These are phyloP conservation scores for Tulasnella sp. DNA, from an alignment of 768 basidiomycete genomes.

Conservation along the genomic window DNA sequence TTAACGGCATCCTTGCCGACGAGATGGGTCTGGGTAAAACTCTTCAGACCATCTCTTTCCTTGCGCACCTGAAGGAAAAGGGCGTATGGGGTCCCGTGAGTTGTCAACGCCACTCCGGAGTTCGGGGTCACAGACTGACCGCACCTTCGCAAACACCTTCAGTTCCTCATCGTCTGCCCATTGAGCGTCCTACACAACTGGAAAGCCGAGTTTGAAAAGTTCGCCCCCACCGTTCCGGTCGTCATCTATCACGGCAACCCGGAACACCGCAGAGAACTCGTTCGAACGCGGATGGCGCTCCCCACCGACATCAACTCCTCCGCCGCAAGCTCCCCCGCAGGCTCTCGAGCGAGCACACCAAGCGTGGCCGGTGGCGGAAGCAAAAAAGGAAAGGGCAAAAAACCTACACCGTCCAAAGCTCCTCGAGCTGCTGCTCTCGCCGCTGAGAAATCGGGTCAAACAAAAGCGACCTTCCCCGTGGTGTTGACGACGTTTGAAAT, in stretches of 20 bases:
- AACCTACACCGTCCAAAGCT: not conserved
- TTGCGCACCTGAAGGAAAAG: conserved; percentile 78
- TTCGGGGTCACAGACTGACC: not conserved
- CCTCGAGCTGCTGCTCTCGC: not conserved
- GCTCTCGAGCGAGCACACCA: conserved; percentile 8
- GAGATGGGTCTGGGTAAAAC: conserved; percentile 75
- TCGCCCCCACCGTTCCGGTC: conserved; percentile 76
- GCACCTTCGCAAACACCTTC: not conserved
- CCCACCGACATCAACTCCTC: conserved; percentile 22
- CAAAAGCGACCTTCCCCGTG: conserved; percentile 25
- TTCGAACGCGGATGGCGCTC: not conserved
- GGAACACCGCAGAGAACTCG: conserved; percentile 45
- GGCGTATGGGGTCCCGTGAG: conserved; percentile 49
- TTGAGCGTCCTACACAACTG: conserved; percentile 91
- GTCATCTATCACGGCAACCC: conserved; percentile 87
- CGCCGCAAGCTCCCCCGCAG: conserved; percentile 6
- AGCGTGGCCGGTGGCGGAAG: not conserved
- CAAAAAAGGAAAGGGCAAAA: not conserved
- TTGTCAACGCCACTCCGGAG: not conserved
- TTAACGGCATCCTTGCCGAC: conserved; percentile 52
- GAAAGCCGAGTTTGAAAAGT: conserved; percentile 74
- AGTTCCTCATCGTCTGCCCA: conserved; percentile 82
- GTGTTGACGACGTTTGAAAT: conserved; percentile 86
- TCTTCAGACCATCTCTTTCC: conserved; percentile 88
- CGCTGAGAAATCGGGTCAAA: not conserved